Evolutionary conservation across 1,284 basidiomycete species (phyloP).

Genomic region (Trichosporon inkin): DNA sequence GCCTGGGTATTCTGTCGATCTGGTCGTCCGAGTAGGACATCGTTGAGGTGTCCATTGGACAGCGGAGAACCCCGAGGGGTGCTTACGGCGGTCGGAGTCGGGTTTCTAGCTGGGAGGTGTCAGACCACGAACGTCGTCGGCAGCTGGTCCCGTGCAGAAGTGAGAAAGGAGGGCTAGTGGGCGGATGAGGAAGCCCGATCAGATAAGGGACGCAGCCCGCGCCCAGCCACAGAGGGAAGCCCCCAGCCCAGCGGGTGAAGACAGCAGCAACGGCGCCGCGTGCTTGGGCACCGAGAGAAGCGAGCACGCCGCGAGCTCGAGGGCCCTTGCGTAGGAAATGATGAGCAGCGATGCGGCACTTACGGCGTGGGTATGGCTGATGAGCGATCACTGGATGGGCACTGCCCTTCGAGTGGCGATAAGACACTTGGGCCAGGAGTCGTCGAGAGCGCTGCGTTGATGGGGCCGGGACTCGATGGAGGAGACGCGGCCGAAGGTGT

Average conservation of each 20-base stretch:
- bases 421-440: not conserved
- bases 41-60: constrained; percentile 37
- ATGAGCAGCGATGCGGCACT: constrained; percentile 22
- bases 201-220: not conserved
- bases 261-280: not conserved
- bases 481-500: not conserved
- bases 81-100: not conserved
- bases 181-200: not conserved
- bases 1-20: constrained; percentile 14
- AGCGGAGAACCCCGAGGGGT: constrained; percentile 4
- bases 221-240: not conserved
- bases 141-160: not conserved
- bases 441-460: not conserved
- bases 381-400: not conserved
- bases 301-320: no score
- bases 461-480: not conserved
- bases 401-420: not conserved
- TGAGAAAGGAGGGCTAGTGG: not conserved
- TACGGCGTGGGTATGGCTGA: not conserved
- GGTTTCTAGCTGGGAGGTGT: not conserved
- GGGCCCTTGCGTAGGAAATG: constrained; percentile 56
- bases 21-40: constrained; percentile 28
- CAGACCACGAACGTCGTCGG: not conserved
- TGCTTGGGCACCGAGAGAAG: not conserved
- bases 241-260: not conserved